These are phyloP conservation scores for Pichia sorboxylosa DNA, from an alignment of 1,139 yeast genomes.

Conservation along the genomic window DNA sequence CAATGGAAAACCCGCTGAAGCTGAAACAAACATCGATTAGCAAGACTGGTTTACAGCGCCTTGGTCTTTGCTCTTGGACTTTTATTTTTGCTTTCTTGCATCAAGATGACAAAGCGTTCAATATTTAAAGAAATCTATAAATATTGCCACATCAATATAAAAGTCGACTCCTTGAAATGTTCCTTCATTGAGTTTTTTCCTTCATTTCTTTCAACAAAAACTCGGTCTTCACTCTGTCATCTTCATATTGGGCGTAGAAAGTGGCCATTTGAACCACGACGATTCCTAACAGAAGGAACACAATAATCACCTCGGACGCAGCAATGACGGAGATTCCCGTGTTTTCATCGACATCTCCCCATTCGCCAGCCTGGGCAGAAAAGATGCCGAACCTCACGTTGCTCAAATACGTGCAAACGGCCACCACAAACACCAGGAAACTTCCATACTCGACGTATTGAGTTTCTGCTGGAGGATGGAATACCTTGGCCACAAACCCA, in stretches of 20 bases:
- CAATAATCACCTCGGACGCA: constrained; percentile 73
- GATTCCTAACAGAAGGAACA: constrained; percentile 64
- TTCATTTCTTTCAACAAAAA: constrained; percentile 30
- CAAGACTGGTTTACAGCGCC: too few species aligned
- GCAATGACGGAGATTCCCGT: constrained; percentile 90
- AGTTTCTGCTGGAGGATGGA: constrained; percentile 74
- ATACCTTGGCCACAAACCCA: constrained; percentile 69
- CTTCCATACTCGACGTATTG: constrained; percentile 86
- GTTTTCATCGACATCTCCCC: constrained; percentile 87
- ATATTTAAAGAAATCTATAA: too few species aligned
- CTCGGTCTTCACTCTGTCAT: constrained; percentile 40
- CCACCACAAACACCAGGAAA: constrained; percentile 56
- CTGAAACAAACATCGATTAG: too few species aligned
- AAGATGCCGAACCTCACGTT: constrained; percentile 75
- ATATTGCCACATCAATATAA: too few species aligned
- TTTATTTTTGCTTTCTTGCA: too few species aligned
- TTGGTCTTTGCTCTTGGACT: too few species aligned
- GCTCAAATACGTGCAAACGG: constrained; percentile 69
- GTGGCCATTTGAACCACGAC: constrained; percentile 77
- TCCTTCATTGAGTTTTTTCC: constrained; percentile 7
- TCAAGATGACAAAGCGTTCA: too few species aligned
- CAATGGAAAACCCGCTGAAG: too few species aligned
- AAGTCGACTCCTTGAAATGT: too few species aligned
- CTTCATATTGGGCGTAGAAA: constrained; percentile 79
- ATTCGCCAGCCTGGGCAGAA: constrained; percentile 56